phyloP scores from a whole-genome alignment of 139 green algal genomes.

The Marvania coccoides region DNA sequence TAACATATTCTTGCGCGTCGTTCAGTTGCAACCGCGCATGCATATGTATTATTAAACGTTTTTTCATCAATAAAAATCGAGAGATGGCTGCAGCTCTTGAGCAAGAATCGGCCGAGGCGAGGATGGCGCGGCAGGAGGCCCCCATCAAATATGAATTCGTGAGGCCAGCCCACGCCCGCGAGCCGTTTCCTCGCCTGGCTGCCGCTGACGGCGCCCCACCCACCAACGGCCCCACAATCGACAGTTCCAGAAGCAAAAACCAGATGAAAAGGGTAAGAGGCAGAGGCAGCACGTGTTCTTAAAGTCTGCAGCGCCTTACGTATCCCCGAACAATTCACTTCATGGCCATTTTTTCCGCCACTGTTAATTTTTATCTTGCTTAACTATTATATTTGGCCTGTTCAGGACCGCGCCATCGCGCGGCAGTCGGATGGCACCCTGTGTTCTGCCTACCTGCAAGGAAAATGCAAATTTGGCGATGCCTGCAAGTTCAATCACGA shows the following conservation, averaged over 20 bases:
- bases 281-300: slow-evolving; percentile 8
- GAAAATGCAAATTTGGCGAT: slow-evolving; percentile 44
- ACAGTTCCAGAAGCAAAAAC: background rate
- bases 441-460: slow-evolving; percentile 34
- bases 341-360: background rate
- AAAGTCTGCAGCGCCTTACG: too few species aligned
- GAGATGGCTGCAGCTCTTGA: background rate
- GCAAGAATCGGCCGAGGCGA: slow-evolving; percentile 6
- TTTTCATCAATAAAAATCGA: background rate
- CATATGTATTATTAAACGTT: too few species aligned
- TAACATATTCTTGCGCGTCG: background rate
- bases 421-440: slow-evolving; percentile 16
- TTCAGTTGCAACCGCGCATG: too few species aligned
- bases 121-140: slow-evolving; percentile 15
- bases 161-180: background rate
- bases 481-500: slow-evolving; percentile 74
- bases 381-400: background rate
- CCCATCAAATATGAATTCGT: slow-evolving; percentile 25
- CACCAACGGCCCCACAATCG: background rate
- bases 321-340: slow-evolving; percentile 6
- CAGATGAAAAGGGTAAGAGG: background rate
- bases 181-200: slow-evolving; percentile 6
- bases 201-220: background rate
- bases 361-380: background rate
- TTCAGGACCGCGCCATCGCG: slow-evolving; percentile 19